These are phyloP conservation scores for Verticillium nonalfalfae DNA, from an alignment of 2,329 filamentous ascomycete genomes.

Conservation along the genomic window DNA sequence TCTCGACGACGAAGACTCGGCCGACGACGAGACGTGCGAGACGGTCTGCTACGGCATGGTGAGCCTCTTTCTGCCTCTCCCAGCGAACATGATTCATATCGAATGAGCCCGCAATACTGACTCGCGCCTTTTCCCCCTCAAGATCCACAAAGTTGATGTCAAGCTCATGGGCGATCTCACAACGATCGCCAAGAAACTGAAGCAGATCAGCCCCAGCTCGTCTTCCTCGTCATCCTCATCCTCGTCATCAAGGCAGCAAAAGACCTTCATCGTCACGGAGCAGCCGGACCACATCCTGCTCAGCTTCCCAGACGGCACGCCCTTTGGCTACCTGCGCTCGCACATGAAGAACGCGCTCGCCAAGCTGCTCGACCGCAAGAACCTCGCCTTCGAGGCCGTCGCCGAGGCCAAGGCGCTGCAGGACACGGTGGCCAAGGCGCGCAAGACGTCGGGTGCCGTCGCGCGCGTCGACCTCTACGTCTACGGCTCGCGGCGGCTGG, in stretches of 20 bases:
- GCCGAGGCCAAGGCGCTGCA: constrained; percentile 11
- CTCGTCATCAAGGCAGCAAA: background rate
- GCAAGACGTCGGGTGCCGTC: constrained; percentile 19
- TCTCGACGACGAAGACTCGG: background rate
- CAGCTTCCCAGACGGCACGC: constrained; percentile 14
- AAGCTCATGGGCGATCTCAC: constrained; percentile 17
- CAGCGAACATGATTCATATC: too few species aligned
- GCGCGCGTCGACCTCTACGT: constrained; percentile 27
- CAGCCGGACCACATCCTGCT: constrained; percentile 14
- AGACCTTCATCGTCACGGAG: constrained; percentile 10
- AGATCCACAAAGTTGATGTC: constrained; percentile 18
- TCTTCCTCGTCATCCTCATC: background rate
- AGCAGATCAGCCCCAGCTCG: constrained; percentile 8
- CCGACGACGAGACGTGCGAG: background rate
- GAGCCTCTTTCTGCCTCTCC: background rate
- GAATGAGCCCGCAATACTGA: background rate
- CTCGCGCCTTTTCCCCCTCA: background rate
- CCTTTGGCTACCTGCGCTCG: constrained; percentile 17
- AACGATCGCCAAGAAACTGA: constrained; percentile 11
- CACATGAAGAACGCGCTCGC: constrained; percentile 12
- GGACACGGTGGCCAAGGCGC: constrained; percentile 16
- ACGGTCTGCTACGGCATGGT: constrained; percentile 20
- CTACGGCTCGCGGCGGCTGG: constrained; percentile 21
- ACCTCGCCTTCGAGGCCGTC: constrained; percentile 16
- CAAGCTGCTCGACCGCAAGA: constrained; percentile 6